Evolutionary conservation across 2,329 filamentous ascomycete genomes (phyloP), one percentile per base, ranked within the genome.

Genomic region (Coniochaeta ligniaria): DNA sequence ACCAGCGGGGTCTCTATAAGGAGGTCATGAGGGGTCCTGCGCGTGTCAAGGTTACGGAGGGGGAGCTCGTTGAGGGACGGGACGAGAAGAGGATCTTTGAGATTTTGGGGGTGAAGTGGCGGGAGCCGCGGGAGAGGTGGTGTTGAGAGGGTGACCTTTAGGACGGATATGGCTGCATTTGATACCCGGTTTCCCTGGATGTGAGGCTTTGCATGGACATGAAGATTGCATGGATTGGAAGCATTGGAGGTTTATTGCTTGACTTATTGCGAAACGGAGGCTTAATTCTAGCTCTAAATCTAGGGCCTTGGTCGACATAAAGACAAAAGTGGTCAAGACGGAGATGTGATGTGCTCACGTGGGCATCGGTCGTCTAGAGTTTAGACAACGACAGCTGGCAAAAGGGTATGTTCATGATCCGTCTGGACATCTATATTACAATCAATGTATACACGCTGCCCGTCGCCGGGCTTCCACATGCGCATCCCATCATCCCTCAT

Each of bases 51-150:
- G 60, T 89, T 36, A 89, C 81, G 1, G 82, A 88, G 62, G 91
- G 91, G 0, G 81, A 80, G 59, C 70, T 96, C 67, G 72, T 96
- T 0, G 92, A 96, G 74, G 88, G 89, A 0, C 78, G 79, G 61
- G 83, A 89, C 67, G 92, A 96, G 80, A 87, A 78, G 76, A 84
- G 75, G 70, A 96, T 96, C 41, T 96, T 96, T 72, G 87, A 89
- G 74, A 77, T 88, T 11, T 73, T 97, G 60, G 90, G 89, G 0
- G 91, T 96, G n/a, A 86, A 89, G 47, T 97, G 91, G 89, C 83
- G 92, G 67, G 85, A 88, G 68, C 90, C 91, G 9, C 80, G 86
- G 69, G 85, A 95, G 72, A 79, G 91, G 61, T 89, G 90, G 76
- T 93, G 90, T 70, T 92, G 72, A 80, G 24, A 52, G 12, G 26